Conservation (phyloP, 73 alveolate species). For the Tetrahymena malaccensis region DNA sequence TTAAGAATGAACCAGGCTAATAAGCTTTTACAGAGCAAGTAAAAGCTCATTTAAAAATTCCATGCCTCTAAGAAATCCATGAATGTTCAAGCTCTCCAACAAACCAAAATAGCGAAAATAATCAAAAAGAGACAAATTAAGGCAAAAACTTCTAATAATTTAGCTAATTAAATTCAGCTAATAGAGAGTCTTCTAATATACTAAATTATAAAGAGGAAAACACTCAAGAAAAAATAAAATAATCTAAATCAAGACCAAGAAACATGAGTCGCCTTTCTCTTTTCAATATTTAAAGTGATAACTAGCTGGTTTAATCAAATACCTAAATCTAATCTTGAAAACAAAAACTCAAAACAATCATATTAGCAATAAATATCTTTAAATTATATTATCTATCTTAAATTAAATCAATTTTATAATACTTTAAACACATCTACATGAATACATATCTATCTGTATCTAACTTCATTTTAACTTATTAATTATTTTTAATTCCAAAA, state of each 20-base stretch:
- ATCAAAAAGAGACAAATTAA: background rate
- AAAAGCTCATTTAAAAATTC: background rate
- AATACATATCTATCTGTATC: too few species aligned
- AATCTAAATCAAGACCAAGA: background rate
- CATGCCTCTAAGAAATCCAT: background rate
- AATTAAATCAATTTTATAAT: too few species aligned
- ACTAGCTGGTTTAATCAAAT: background rate
- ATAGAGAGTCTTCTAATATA: background rate
- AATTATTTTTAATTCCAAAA: too few species aligned
- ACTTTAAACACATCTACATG: too few species aligned
- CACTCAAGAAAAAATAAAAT: background rate
- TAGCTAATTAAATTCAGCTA: background rate
- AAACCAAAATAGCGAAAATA: background rate
- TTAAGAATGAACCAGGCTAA: background rate
- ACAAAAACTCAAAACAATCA: background rate
- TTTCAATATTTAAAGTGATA: background rate
- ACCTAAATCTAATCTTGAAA: background rate
- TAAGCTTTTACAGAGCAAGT: background rate
- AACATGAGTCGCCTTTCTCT: background rate
- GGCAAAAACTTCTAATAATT: background rate
- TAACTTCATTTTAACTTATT: too few species aligned
- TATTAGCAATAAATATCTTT: too few species aligned
- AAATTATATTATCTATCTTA: too few species aligned
- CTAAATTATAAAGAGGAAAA: background rate
- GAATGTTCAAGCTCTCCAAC: background rate